These are phyloP conservation scores for Teratosphaeria nubilosa DNA, from an alignment of 2,329 filamentous ascomycete species.

Conservation along the genomic window DNA sequence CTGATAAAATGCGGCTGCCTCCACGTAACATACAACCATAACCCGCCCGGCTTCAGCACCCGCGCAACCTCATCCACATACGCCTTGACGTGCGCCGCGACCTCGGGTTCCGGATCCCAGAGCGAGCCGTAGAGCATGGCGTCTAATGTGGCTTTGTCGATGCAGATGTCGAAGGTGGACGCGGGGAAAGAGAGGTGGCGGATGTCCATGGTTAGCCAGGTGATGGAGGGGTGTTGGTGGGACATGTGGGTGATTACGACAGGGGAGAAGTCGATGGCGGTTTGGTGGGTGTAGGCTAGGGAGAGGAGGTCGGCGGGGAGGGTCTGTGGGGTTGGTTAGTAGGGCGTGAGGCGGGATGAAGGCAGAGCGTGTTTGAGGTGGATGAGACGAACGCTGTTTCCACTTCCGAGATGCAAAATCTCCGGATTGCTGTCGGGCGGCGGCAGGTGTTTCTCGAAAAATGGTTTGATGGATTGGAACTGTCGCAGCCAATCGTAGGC, in stretches of 20 bases:
- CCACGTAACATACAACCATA: slow-evolving; percentile 34
- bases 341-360: too few species aligned
- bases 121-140: slow-evolving; percentile 12
- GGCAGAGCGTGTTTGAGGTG: not conserved
- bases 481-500: slow-evolving; percentile 47
- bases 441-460: slow-evolving; percentile 38
- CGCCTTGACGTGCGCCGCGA: slow-evolving; percentile 12
- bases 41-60: slow-evolving; percentile 20
- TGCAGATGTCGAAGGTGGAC: slow-evolving; percentile 43
- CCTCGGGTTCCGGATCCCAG: slow-evolving; percentile 11
- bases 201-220: slow-evolving; percentile 41
- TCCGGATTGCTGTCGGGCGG: slow-evolving; percentile 23
- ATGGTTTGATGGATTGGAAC: slow-evolving; percentile 39
- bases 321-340: slow-evolving; percentile 27
- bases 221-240: slow-evolving; percentile 12
- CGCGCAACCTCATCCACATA: slow-evolving; percentile 11
- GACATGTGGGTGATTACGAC: slow-evolving; percentile 46
- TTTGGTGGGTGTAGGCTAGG: slow-evolving; percentile 42
- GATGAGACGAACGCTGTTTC: slow-evolving; percentile 41
- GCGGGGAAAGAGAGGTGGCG: slow-evolving; percentile 37
- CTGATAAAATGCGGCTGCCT: slow-evolving; percentile 46
- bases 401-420: slow-evolving; percentile 49
- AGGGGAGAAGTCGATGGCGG: slow-evolving; percentile 48
- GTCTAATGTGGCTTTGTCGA: slow-evolving; percentile 28
- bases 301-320: slow-evolving; percentile 40